A percentile compares a stretch with the other conserved stretches of the same genome.
Conservation (phyloP, 805 yeast genomes). For the Saccharomycopsis sp. region DNA sequence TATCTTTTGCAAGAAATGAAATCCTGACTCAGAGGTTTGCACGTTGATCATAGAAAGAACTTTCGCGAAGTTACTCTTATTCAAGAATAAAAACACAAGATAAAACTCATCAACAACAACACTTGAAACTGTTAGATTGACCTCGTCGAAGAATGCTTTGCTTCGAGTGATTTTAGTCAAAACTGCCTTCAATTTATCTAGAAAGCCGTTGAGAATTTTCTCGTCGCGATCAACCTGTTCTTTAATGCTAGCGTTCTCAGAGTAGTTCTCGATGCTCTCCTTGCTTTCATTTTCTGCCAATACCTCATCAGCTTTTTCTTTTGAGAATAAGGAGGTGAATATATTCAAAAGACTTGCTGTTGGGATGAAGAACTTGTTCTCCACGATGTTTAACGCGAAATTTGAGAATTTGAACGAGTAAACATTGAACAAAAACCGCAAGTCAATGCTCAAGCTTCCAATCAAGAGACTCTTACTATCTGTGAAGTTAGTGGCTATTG, state of each 20-base stretch:
- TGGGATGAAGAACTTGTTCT: background rate
- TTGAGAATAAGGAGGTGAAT: background rate
- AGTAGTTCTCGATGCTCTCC: background rate
- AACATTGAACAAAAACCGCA: background rate
- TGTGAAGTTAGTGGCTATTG: background rate
- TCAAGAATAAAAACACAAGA: conserved; percentile 17
- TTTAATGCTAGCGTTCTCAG: conserved; percentile 1
- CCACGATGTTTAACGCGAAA: background rate
- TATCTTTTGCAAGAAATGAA: conserved; percentile 10
- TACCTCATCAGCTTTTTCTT: background rate
- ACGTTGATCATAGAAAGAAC: background rate
- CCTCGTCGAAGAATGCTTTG: conserved; percentile 22
- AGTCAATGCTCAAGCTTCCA: background rate
- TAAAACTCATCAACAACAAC: conserved; percentile 27
- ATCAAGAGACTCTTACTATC: background rate
- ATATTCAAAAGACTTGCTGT: background rate
- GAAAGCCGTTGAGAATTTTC: conserved; percentile 2
- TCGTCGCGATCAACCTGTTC: background rate
- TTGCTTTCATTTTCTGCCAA: background rate
- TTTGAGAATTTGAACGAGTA: background rate
- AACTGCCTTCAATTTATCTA: background rate
- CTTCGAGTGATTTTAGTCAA: background rate
- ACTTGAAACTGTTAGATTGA: conserved; percentile 23
- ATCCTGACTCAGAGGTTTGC: background rate
- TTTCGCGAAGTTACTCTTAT: background rate